Evolutionary conservation across 495 filamentous ascomycete genomes (phyloP).

Genomic region (Penicillium lagena): DNA sequence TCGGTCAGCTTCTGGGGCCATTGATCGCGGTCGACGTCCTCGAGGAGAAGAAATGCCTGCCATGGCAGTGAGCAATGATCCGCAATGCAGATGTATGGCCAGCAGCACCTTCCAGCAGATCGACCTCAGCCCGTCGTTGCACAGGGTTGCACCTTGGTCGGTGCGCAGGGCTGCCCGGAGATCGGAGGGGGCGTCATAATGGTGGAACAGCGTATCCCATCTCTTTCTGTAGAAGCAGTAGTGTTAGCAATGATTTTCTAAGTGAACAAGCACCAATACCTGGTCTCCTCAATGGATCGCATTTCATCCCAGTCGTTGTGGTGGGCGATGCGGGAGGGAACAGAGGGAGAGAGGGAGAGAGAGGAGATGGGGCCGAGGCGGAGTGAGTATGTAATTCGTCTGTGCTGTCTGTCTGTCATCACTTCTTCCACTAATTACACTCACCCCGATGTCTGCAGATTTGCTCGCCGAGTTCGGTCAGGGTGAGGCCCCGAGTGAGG

Average conservation of each 20-base stretch:
- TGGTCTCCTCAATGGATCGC: slow-evolving; percentile 58
- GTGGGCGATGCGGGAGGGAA: slow-evolving; percentile 6
- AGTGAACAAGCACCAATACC: slow-evolving; percentile 28
- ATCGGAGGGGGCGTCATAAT: slow-evolving; percentile 53
- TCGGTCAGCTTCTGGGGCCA: slow-evolving; percentile 65
- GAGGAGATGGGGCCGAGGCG: slow-evolving; percentile 13
- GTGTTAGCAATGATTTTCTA: slow-evolving; percentile 1
- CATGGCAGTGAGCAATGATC: slow-evolving; percentile 4
- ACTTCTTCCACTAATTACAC: slow-evolving; percentile 3
- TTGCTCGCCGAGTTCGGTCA: slow-evolving; percentile 65
- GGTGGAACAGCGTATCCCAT: slow-evolving; percentile 62
- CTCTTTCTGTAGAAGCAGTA: slow-evolving; percentile 35
- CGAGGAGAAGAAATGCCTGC: slow-evolving; percentile 77
- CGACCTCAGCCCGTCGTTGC: slow-evolving; percentile 69
- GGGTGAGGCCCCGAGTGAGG: slow-evolving; percentile 14
- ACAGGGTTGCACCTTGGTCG: slow-evolving; percentile 49
- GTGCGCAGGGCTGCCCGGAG: slow-evolving; percentile 60
- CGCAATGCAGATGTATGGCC: too few species aligned
- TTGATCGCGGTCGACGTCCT: slow-evolving; percentile 53
- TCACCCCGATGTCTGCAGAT: slow-evolving; percentile 64
- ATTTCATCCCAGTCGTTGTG: slow-evolving; percentile 36
- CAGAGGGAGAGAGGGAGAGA: slow-evolving; percentile 9
- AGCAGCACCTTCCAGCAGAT: slow-evolving; percentile 80
- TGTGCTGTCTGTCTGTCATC: too few species aligned
- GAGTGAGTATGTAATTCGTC: too few species aligned